A percentile compares a stretch with the other conserved stretches of the same genome.
phyloP scores from a whole-genome alignment of 257 asterid genomes.

The Fraxinus pennsylvanica region DNA sequence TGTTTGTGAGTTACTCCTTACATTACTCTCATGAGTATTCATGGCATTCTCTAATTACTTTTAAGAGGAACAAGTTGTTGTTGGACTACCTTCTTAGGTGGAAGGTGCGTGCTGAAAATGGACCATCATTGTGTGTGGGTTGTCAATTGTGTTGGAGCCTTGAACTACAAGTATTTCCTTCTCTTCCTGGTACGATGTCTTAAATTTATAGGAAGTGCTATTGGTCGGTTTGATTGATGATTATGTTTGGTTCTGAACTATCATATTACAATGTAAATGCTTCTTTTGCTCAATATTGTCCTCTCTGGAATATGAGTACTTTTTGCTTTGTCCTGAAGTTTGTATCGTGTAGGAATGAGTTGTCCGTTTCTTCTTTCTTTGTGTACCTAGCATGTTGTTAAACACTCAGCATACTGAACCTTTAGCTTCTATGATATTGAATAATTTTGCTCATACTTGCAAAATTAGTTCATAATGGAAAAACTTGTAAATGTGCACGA shows the following conservation, averaged over 20 bases:
- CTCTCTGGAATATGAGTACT: neutral
- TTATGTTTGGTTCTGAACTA: neutral
- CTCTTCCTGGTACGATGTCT: conserved; percentile 57
- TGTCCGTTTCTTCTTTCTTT: neutral
- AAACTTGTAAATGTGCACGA: neutral
- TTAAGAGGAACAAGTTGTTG: conserved; percentile 24
- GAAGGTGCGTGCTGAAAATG: conserved; percentile 69
- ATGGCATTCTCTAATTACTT: conserved; percentile 18
- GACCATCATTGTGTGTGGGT: conserved; percentile 83
- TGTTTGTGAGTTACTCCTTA: conserved; percentile 55
- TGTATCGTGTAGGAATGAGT: neutral
- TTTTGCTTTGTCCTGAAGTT: neutral
- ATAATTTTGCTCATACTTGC: neutral
- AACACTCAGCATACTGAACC: neutral
- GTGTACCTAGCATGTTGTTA: neutral
- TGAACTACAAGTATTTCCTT: conserved; percentile 68
- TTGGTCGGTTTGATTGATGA: conserved; percentile 8
- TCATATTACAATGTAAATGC: neutral
- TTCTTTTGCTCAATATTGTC: neutral
- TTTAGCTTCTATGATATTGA: neutral
- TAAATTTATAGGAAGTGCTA: neutral
- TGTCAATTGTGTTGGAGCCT: conserved; percentile 71
- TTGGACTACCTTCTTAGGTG: conserved; percentile 45
- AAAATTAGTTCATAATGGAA: neutral
- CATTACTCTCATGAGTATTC: neutral